phyloP scores from a whole-genome alignment of 2,329 filamentous ascomycete species.

The Grosmannia huntii region DNA sequence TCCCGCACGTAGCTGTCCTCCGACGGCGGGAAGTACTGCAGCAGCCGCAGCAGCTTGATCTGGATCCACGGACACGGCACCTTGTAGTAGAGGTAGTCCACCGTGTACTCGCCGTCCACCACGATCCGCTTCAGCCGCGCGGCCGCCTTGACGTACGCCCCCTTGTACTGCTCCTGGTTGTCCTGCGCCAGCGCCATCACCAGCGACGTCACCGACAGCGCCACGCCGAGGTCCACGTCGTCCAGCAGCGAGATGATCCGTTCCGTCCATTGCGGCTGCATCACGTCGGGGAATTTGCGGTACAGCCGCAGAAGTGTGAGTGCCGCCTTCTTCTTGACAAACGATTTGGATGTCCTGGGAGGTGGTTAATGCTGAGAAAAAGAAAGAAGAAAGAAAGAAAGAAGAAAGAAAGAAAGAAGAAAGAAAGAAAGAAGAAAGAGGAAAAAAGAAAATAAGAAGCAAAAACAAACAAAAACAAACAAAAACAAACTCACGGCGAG shows the following conservation, averaged over 20 bases:
- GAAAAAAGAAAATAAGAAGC: too few relatives aligned
- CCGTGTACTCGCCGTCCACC: conserved; percentile 76
- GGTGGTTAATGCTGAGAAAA: neutral
- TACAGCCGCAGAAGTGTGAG: conserved; percentile 86
- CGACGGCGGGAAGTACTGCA: conserved; percentile 94
- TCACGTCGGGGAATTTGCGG: conserved; percentile 84
- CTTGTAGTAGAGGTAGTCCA: conserved; percentile 96
- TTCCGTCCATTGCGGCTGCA: conserved; percentile 95
- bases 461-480: too few relatives aligned
- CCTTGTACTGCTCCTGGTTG: conserved; percentile 85
- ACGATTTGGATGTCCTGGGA: conserved; percentile 64
- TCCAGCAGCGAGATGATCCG: conserved; percentile 99
- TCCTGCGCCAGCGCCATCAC: conserved; percentile 93
- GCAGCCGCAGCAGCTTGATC: conserved; percentile 78
- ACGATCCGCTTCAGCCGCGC: conserved; percentile 79
- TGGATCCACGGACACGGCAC: conserved; percentile 99
- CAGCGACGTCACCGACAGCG: conserved; percentile 86
- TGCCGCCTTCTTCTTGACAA: conserved; percentile 98
- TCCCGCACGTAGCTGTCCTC: conserved; percentile 87
- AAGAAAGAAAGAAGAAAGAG: neutral
- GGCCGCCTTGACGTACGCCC: conserved; percentile 87
- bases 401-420: too few relatives aligned
- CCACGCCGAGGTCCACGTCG: conserved; percentile 85
- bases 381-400: neutral
- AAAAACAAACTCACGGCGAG: conserved; percentile 57